Base-by-base conservation (phyloP, 2,329 filamentous ascomycete species). In the Lasiodiplodia sp. region DNA sequence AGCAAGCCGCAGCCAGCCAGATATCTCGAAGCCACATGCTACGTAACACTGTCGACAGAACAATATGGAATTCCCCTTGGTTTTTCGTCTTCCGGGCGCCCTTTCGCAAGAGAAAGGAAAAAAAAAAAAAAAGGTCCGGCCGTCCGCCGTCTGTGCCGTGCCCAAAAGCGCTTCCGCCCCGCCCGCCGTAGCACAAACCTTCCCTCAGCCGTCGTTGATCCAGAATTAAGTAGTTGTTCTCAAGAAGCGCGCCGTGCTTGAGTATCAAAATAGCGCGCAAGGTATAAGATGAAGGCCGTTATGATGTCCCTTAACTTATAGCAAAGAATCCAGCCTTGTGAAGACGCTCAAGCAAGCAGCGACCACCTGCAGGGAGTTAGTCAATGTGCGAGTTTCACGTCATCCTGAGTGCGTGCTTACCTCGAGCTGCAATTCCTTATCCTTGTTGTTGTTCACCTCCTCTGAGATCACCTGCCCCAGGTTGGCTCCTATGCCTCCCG, bases 281-380 rank as follows among this genome's bases (percentile, higher is more conserved):
- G 60, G 53, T 64, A 64, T 64, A 64, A 38, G 23, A 23, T 52
- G 31, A 52, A 52, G 60, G 60, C 25, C 60, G 60, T 64, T 12
- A 53, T 25, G 31, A 52, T 64, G 60, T 52, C 47, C 60, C 60
- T 28, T 28, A 25, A 16, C 37, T 83, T 88, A 99, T 79, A 99
- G 90, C 71, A 99, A 86, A 64, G 96, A 98, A 84, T 99, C 96
- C 76, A 99, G 91, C 78, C 95, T 89, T 72, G 96, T 99, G 81
- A 99, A 99, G 76, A 99, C 96, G 83, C 92, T 97, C 80, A 99
- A 84, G 81, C 96, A 98, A 73, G 96, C 96, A 65, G 96, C 94
- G 66, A 99, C 93, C 76, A 92, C 89, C 87, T 90, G 69, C 69
- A 55, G 31, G 3, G 28, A 69, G 44, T 60, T 37, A 71, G 71